These are phyloP conservation scores for Chalaropsis ovoidea DNA, from an alignment of 2,329 filamentous ascomycete genomes.

Conservation along the genomic window DNA sequence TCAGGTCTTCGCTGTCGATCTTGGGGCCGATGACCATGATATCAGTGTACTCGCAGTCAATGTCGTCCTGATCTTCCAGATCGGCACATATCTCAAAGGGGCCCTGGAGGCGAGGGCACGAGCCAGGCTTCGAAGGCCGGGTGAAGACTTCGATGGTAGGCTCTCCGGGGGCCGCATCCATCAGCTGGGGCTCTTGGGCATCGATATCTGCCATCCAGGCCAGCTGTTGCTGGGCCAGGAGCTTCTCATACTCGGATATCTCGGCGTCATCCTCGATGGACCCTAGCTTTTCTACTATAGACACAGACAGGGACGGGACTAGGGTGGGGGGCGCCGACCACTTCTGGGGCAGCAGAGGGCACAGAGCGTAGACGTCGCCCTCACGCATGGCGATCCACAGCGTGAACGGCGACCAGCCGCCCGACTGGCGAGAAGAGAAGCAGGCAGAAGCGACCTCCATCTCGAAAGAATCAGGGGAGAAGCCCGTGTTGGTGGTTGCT, in stretches of 20 bases:
- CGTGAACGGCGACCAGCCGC: slow-evolving; percentile 93
- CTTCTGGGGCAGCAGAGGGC: slow-evolving; percentile 74
- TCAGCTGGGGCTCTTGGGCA: slow-evolving; percentile 48
- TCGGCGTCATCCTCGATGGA: slow-evolving; percentile 50
- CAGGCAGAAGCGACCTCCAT: slow-evolving; percentile 88
- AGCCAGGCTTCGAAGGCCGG: slow-evolving; percentile 48
- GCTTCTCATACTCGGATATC: slow-evolving; percentile 43
- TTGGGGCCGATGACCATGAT: slow-evolving; percentile 54
- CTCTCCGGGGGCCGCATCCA: slow-evolving; percentile 43
- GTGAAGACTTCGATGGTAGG: slow-evolving; percentile 46
- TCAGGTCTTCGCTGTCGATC: slow-evolving; percentile 49
- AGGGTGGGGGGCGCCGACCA: slow-evolving; percentile 71
- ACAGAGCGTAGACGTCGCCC: slow-evolving; percentile 87
- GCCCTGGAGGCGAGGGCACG: slow-evolving; percentile 51
- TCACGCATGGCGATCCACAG: slow-evolving; percentile 93
- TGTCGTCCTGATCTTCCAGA: slow-evolving; percentile 46
- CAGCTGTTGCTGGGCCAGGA: slow-evolving; percentile 53
- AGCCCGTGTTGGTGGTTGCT: slow-evolving; percentile 64
- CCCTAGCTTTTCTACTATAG: slow-evolving; percentile 64
- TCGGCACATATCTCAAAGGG: slow-evolving; percentile 50
- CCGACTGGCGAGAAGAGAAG: slow-evolving; percentile 57
- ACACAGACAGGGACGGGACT: slow-evolving; percentile 71
- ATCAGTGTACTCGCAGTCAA: slow-evolving; percentile 49
- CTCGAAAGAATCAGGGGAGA: slow-evolving; percentile 80
- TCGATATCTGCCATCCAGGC: slow-evolving; percentile 60